phyloP scores from a whole-genome alignment of 2,329 filamentous ascomycete genomes.

The Ceratocystis albifundus region DNA sequence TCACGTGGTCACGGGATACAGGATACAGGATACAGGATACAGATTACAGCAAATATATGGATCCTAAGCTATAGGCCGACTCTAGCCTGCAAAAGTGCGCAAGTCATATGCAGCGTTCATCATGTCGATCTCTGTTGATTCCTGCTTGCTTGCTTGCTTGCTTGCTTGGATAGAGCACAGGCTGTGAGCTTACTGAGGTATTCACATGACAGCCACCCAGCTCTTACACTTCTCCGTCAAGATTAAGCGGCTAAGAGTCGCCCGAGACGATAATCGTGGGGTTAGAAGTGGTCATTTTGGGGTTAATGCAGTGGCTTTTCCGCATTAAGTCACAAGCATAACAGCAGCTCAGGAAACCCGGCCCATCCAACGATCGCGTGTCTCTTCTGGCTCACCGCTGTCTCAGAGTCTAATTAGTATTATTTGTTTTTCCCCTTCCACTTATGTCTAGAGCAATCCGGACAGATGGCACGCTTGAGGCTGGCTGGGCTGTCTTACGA shows the following conservation, averaged over 20 bases:
- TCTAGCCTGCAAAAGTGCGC: neutral
- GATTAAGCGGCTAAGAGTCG: neutral
- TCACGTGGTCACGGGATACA: neutral
- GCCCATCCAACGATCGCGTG: neutral
- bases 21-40: too few relatives aligned
- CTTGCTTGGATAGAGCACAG: neutral
- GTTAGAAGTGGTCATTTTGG: neutral
- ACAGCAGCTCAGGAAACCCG: neutral
- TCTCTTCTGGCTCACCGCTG: neutral
- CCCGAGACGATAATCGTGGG: neutral
- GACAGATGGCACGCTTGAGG: neutral
- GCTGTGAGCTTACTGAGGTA: neutral
- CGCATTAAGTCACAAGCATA: neutral
- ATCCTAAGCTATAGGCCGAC: neutral
- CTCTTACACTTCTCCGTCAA: neutral
- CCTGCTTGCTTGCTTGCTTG: neutral
- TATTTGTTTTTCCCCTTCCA: neutral
- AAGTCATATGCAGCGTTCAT: too few relatives aligned
- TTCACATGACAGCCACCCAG: neutral
- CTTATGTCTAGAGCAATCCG: constrained; percentile 1
- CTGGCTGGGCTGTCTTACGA: neutral
- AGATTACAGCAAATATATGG: neutral
- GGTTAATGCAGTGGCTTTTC: neutral
- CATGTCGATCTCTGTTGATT: neutral
- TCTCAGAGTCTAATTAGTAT: neutral